phyloP scores from a whole-genome alignment of 2,329 filamentous ascomycete species.

The Phyllosticta citrichinensis region DNA sequence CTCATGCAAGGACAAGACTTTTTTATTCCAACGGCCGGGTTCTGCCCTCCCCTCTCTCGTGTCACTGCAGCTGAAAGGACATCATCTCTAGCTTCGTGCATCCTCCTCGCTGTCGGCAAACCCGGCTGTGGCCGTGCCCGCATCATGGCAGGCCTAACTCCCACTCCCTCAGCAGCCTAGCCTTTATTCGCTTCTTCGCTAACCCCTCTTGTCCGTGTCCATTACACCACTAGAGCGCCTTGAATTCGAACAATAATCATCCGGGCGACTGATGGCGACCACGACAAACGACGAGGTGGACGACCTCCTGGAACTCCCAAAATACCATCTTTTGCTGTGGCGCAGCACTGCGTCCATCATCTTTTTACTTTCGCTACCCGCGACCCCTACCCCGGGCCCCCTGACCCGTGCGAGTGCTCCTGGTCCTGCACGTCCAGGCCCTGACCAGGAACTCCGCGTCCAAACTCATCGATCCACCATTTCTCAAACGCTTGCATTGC shows the following conservation, averaged over 20 bases:
- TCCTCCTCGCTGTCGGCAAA: not conserved
- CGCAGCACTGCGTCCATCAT: not conserved
- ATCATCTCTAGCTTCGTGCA: not conserved
- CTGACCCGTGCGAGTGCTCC: not conserved
- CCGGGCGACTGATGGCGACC: not conserved
- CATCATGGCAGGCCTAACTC: not conserved
- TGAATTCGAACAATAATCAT: not conserved
- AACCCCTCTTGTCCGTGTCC: not conserved
- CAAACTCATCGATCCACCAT: not conserved
- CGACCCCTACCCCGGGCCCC: not conserved
- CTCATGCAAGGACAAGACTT: slow-evolving; percentile 4
- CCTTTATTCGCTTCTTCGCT: not conserved
- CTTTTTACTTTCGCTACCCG: not conserved
- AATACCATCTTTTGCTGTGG: not conserved
- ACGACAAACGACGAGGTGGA: not conserved
- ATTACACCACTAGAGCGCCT: not conserved
- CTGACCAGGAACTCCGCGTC: not conserved
- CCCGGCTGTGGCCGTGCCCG: not conserved
- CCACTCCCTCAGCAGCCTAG: not conserved
- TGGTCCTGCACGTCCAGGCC: not conserved
- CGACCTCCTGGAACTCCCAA: not conserved
- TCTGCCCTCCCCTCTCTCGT: not conserved
- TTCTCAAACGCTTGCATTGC: not conserved
- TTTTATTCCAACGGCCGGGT: slow-evolving; percentile 8
- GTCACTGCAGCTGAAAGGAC: not conserved